Evolutionary conservation across 495 filamentous ascomycete genomes (phyloP), one percentile per base, ranked within the genome.

Genomic region (Podospora anserina): DNA sequence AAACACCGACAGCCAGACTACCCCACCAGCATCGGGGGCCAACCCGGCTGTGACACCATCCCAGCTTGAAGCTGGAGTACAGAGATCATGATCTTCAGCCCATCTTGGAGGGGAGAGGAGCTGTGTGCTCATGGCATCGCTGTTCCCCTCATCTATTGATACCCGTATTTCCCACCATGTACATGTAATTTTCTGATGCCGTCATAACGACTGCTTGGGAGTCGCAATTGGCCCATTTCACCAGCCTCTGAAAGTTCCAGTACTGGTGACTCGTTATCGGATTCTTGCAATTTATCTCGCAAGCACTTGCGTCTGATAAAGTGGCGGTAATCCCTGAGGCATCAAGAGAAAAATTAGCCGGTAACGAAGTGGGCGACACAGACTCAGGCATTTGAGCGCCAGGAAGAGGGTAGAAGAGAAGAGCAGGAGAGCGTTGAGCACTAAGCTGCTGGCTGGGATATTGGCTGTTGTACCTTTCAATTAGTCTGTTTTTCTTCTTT

Each of bases 11-110:
- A 44, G 13, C 27, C 39, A 65, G 55, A 56, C 23, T 28, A 56
- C 27, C 26, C 49, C 71, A 15, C 27, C 55, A 11, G 66, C 39
- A 16, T 66, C 74, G 5, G 71, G 68, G 6, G 63, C 70, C 49
- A 71, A 70, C 64, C 62, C 63, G 0, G 20, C 66, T 28, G 68
- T 75, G 11, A 76, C 78, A 3, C 78, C 78, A 2, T 78, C 78
- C 4, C 73, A 78, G 49, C 74, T 81, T 3, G 78, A 81, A 65
- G 74, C 78, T 11, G 78, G 76, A 27, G 66, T 71, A 13, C 68
- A 70, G 39, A 55, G 53, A 64, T 23, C 32, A 49, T 16, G 15
- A 13, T 49, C 2, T 49, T 49, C 15, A 11, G 15, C 39, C 39
- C 9, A 13, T 49, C 7, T 49, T 49, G 2, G 39, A 49, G 39